phyloP scores from a whole-genome alignment of 768 basidiomycete species.

The Suillus lakei region DNA sequence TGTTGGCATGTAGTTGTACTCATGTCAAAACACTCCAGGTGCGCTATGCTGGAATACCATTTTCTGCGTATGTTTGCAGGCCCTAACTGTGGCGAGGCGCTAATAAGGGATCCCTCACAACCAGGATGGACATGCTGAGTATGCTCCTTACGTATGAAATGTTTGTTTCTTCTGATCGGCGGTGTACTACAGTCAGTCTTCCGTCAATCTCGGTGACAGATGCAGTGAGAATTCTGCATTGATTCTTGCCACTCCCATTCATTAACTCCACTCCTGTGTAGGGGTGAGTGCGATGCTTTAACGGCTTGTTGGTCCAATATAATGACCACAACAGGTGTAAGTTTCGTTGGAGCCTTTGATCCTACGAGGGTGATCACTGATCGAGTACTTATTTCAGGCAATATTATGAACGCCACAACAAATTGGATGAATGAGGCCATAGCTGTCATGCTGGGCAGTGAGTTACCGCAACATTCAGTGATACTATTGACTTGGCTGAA shows the following conservation, averaged over 20 bases:
- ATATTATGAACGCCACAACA: background rate
- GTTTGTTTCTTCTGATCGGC: background rate
- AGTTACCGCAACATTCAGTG: background rate
- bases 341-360: background rate
- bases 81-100: background rate
- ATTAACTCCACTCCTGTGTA: background rate
- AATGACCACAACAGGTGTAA: background rate
- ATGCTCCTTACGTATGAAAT: background rate
- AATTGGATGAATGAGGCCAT: background rate
- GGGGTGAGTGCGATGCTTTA: background rate
- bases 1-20: background rate
- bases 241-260: background rate
- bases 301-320: background rate
- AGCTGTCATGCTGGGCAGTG: background rate
- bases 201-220: background rate
- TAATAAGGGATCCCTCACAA: background rate
- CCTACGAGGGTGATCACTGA: background rate
- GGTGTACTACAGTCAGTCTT: background rate
- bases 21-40: background rate
- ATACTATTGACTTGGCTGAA: background rate
- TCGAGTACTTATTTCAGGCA: background rate
- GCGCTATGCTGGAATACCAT: background rate
- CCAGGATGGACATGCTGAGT: background rate
- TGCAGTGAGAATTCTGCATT: background rate
- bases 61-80: background rate